A percentile compares a stretch with the other conserved stretches of the same genome.
Conservation (phyloP, 371 early-diverging fungal genomes). For the Mucor sp. region DNA sequence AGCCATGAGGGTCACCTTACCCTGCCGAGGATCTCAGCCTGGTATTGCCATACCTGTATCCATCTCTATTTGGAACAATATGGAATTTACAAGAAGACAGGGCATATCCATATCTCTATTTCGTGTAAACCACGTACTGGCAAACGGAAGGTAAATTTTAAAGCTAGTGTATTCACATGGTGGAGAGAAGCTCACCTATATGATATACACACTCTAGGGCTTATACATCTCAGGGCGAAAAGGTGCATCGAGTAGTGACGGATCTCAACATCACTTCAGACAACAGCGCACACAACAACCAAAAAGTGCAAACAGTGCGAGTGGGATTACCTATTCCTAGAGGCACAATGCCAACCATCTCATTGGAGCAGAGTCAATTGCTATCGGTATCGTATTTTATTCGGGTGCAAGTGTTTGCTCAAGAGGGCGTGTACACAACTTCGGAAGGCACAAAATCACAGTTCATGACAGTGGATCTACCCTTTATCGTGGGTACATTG, state of each 20-base stretch:
- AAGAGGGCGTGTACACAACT: conserved; percentile 19
- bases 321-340: conserved; percentile 21
- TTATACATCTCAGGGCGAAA: conserved; percentile 19
- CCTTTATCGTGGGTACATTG: conserved; percentile 23
- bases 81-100: conserved; percentile 19
- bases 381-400: conserved; percentile 21
- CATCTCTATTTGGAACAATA: conserved; percentile 19
- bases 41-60: conserved; percentile 25
- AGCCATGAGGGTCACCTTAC: conserved; percentile 21
- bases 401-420: conserved; percentile 21
- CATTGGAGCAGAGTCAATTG: conserved; percentile 22
- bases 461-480: conserved; percentile 22
- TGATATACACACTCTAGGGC: not conserved
- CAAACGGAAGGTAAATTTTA: conserved; percentile 16
- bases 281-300: not conserved
- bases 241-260: conserved; percentile 16
- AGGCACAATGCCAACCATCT: conserved; percentile 18
- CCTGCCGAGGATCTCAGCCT: conserved; percentile 20
- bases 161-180: not conserved
- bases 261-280: conserved; percentile 13
- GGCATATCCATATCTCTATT: conserved; percentile 22
- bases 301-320: conserved; percentile 13
- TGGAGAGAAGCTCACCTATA: not conserved
- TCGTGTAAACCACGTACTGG: conserved; percentile 14
- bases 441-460: conserved; percentile 9